These are phyloP conservation scores for Fusarium mangiferae DNA, from an alignment of 2,329 filamentous ascomycete genomes.

Conservation along the genomic window DNA sequence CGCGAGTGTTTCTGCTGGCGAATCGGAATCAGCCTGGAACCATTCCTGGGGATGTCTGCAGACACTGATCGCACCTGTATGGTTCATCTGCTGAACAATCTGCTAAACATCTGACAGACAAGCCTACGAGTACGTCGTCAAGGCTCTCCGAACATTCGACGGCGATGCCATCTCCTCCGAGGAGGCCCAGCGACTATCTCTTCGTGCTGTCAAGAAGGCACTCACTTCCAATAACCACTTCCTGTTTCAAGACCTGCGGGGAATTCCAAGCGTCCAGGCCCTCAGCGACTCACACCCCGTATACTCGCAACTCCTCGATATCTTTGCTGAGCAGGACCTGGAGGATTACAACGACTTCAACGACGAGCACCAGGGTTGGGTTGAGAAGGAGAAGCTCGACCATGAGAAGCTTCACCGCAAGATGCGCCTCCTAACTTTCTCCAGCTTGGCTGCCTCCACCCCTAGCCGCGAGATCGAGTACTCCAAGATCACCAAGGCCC, in stretches of 20 bases:
- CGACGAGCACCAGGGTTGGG: constrained; percentile 87
- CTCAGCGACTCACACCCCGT: constrained; percentile 85
- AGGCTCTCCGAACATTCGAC: constrained; percentile 70
- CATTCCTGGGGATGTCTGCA: background rate
- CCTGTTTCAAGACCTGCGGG: constrained; percentile 83
- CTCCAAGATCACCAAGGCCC: constrained; percentile 81
- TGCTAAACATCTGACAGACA: constrained; percentile 53
- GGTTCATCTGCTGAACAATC: background rate
- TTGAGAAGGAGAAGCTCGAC: constrained; percentile 80
- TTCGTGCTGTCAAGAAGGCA: constrained; percentile 65
- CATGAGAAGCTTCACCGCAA: constrained; percentile 84
- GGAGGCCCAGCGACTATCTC: constrained; percentile 69
- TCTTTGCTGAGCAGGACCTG: constrained; percentile 92
- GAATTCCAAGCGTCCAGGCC: constrained; percentile 84
- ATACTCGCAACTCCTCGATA: constrained; percentile 92
- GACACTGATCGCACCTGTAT: background rate
- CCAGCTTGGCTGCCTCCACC: constrained; percentile 85
- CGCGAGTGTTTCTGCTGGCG: background rate
- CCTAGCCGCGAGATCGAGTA: constrained; percentile 91
- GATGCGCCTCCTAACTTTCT: constrained; percentile 94
- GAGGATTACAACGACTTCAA: constrained; percentile 97
- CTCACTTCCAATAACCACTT: constrained; percentile 67
- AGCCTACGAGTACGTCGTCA: constrained; percentile 74
- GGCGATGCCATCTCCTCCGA: constrained; percentile 66
- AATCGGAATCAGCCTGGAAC: background rate